These are phyloP conservation scores for Pleurotus pulmonarius DNA, from an alignment of 768 basidiomycete genomes.

Conservation along the genomic window DNA sequence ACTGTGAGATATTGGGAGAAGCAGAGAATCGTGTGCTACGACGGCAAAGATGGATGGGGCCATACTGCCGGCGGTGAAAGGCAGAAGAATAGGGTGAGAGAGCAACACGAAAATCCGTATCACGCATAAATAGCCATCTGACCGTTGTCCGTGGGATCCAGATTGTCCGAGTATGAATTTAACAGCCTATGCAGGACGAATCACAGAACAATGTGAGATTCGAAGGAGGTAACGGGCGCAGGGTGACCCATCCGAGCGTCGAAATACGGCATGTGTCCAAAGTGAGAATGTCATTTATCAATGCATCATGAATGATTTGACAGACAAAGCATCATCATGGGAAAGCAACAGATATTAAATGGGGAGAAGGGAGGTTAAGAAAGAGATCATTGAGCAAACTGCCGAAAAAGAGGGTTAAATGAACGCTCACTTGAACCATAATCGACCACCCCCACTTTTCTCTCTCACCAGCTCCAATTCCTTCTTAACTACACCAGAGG, in stretches of 20 bases:
- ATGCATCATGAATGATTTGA: background rate
- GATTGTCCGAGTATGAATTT: constrained; percentile 3
- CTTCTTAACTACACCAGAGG: constrained; percentile 17
- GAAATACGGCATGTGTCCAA: too few relatives aligned
- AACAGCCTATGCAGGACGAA: constrained; percentile 2
- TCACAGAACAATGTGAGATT: background rate
- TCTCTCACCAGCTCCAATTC: constrained; percentile 60
- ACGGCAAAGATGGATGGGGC: too few relatives aligned
- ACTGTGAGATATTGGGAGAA: too few relatives aligned
- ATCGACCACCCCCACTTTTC: constrained; percentile 51
- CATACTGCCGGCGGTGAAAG: too few relatives aligned
- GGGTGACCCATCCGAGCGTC: too few relatives aligned
- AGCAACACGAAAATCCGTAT: too few relatives aligned
- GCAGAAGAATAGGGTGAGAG: too few relatives aligned
- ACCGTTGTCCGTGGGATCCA: background rate
- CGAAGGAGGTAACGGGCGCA: background rate
- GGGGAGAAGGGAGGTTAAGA: background rate
- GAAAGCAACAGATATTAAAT: background rate
- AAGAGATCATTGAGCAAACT: background rate
- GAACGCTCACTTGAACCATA: constrained; percentile 59
- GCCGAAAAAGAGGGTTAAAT: background rate
- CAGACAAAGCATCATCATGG: background rate
- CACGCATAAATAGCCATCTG: background rate
- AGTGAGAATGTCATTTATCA: background rate
- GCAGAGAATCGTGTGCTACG: too few relatives aligned